Percentiles rank a stretch among this genome's conserved stretches.
phyloP scores from a whole-genome alignment of 2,329 filamentous ascomycete species.

The Ophiostoma sp. region DNA sequence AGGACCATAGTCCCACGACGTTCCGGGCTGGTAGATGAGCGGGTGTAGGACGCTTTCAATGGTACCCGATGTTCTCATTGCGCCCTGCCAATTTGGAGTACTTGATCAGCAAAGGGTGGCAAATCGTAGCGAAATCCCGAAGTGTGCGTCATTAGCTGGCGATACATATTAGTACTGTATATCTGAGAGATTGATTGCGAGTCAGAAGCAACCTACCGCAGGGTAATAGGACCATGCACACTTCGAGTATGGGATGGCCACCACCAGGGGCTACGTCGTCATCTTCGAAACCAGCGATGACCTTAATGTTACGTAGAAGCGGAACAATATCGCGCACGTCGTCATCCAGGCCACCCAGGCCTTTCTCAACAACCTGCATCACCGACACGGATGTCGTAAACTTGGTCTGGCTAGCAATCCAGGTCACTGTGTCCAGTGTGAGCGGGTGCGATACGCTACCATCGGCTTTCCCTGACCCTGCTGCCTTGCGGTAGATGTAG shows the following conservation, averaged over 20 bases:
- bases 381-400: not conserved
- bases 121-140: not conserved
- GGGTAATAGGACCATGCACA: not conserved
- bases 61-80: not conserved
- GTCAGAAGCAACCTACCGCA: not conserved
- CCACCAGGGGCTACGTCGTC: not conserved
- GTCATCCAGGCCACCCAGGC: not conserved
- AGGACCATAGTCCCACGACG: not conserved
- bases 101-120: not conserved
- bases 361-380: not conserved
- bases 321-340: not conserved
- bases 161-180: not conserved
- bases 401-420: conserved; percentile 22
- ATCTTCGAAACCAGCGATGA: not conserved
- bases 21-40: not conserved
- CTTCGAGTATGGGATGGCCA: not conserved
- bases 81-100: not conserved
- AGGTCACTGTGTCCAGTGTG: conserved; percentile 7
- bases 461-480: not conserved
- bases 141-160: not conserved
- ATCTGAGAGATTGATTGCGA: not conserved
- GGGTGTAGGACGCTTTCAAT: not conserved
- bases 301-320: not conserved
- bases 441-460: not conserved
- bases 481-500: not conserved